These are phyloP conservation scores for Coemansia aciculifera DNA, from an alignment of 192 early-diverging fungal genomes.

Conservation along the genomic window DNA sequence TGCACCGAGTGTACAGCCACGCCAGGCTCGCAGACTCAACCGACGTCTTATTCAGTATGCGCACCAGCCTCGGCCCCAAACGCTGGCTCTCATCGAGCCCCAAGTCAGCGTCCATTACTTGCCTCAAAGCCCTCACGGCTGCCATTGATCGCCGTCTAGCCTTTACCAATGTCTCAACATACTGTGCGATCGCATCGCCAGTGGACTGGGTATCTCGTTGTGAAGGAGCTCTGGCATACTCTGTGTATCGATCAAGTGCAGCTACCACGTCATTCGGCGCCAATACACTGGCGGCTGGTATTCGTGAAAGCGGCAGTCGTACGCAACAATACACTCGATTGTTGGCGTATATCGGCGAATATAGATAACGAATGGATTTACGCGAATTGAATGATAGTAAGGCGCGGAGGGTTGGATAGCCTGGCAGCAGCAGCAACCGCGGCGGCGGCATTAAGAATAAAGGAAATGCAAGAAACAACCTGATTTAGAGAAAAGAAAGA, in stretches of 20 bases:
- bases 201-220: background rate
- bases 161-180: background rate
- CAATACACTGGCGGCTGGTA: background rate
- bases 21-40: background rate
- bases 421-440: background rate
- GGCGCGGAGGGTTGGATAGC: background rate
- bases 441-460: constrained; percentile 4
- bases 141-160: background rate
- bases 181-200: background rate
- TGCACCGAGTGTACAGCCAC: background rate
- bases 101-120: background rate
- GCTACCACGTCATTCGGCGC: background rate
- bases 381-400: background rate
- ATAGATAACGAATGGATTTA: background rate
- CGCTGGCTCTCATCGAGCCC: background rate
- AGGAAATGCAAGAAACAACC: background rate
- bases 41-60: background rate
- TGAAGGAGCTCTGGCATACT: background rate
- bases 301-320: background rate
- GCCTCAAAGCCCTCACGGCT: background rate
- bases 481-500: background rate
- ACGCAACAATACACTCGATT: background rate
- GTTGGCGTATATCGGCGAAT: background rate
- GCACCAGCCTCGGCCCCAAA: background rate
- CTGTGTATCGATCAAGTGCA: background rate